These are phyloP conservation scores for Rhodofomes roseus DNA, from an alignment of 1,284 basidiomycete species.

Conservation along the genomic window DNA sequence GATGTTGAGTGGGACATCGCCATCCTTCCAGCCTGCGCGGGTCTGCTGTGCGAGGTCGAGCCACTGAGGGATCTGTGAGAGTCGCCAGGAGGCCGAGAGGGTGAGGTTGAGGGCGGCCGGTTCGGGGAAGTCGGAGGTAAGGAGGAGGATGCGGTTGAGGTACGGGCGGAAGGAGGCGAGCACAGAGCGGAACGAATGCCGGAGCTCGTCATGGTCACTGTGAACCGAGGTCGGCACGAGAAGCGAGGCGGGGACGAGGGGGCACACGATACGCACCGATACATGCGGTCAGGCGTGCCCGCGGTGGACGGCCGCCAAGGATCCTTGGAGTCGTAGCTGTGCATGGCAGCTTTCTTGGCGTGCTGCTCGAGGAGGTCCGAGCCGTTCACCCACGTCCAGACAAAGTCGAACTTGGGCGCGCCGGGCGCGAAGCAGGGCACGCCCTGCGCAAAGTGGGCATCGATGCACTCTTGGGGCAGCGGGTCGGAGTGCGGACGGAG, in stretches of 20 bases:
- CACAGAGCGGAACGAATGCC: slow-evolving; percentile 27
- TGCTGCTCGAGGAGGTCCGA: slow-evolving; percentile 22
- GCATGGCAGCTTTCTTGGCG: slow-evolving; percentile 15
- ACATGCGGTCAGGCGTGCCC: slow-evolving; percentile 21
- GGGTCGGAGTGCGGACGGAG: slow-evolving; percentile 11
- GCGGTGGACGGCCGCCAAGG: slow-evolving; percentile 21
- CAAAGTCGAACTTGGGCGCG: slow-evolving; percentile 21
- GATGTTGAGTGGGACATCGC: slow-evolving; percentile 2
- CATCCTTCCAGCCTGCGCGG: not conserved
- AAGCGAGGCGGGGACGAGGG: not conserved
- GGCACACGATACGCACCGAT: slow-evolving; percentile 16
- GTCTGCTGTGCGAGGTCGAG: slow-evolving; percentile 3
- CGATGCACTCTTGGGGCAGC: slow-evolving; percentile 21
- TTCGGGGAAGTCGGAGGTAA: slow-evolving; percentile 25
- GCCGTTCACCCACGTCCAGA: slow-evolving; percentile 31
- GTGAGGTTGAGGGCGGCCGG: slow-evolving; percentile 15
- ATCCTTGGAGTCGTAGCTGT: slow-evolving; percentile 14
- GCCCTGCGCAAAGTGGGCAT: slow-evolving; percentile 20
- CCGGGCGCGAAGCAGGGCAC: slow-evolving; percentile 17
- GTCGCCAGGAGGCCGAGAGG: slow-evolving; percentile 15
- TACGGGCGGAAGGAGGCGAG: slow-evolving; percentile 23
- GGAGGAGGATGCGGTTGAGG: slow-evolving; percentile 20
- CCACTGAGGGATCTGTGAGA: slow-evolving; percentile 8
- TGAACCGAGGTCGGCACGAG: not conserved
- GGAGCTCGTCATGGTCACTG: slow-evolving; percentile 29